Evolutionary conservation across 2,329 filamentous ascomycete genomes (phyloP).

Genomic region (Trichoderma semiorbis): DNA sequence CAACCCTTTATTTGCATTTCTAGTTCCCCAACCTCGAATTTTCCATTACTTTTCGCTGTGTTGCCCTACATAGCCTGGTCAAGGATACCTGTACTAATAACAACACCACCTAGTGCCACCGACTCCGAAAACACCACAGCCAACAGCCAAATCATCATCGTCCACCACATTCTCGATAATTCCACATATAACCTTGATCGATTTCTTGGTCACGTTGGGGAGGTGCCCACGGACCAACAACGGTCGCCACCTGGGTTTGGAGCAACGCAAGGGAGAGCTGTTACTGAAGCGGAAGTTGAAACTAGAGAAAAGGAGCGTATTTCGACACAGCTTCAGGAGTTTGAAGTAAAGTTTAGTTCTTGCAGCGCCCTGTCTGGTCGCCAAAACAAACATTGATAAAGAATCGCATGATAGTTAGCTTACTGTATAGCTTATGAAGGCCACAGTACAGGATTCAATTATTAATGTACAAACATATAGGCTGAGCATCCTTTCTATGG

Average conservation of each 20-base stretch:
- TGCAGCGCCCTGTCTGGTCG: not conserved
- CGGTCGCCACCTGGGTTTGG: not conserved
- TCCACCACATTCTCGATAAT: not conserved
- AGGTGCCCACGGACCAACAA: not conserved
- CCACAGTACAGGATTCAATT: too few relatives aligned
- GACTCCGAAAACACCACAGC: not conserved
- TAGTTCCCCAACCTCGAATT: not conserved
- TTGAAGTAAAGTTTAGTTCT: not conserved
- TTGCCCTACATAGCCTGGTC: not conserved
- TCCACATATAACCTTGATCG: not conserved
- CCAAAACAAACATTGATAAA: not conserved
- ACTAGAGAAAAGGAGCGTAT: not conserved
- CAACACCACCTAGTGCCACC: not conserved
- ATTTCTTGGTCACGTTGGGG: not conserved
- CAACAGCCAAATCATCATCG: not conserved
- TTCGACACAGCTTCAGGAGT: not conserved
- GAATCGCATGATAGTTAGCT: not conserved
- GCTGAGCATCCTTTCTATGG: too few relatives aligned
- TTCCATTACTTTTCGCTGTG: not conserved
- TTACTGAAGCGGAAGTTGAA: not conserved
- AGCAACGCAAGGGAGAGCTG: not conserved
- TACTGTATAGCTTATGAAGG: not conserved
- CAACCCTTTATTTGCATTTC: not conserved
- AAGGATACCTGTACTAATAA: not conserved
- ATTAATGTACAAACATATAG: not conserved